Percentiles rank a stretch among this genome's conserved stretches.
Evolutionary conservation across 2,329 filamentous ascomycete genomes (phyloP).

Genomic region (Xylariaceae sp.): DNA sequence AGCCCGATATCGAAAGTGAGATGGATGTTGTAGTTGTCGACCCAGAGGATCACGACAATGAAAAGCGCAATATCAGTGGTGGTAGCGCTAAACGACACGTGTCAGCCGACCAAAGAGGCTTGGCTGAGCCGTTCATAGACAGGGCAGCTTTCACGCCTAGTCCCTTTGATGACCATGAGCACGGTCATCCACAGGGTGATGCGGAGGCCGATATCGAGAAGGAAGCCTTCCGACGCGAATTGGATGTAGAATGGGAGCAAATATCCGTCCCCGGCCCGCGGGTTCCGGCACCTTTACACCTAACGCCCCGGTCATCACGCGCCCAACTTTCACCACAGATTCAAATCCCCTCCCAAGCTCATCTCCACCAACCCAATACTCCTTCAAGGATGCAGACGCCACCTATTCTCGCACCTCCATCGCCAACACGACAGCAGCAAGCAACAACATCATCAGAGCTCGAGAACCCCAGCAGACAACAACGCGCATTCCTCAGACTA

Average conservation of each 20-base stretch:
- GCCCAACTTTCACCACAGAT: too few species aligned
- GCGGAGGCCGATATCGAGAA: slow-evolving; percentile 11
- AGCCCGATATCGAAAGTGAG: slow-evolving; percentile 45
- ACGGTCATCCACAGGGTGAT: background rate
- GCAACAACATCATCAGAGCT: background rate
- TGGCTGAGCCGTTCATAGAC: background rate
- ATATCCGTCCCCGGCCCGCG: slow-evolving; percentile 7
- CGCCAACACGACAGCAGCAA: background rate
- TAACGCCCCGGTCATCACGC: too few species aligned
- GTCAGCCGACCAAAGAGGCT: background rate
- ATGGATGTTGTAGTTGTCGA: slow-evolving; percentile 42
- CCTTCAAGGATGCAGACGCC: too few species aligned
- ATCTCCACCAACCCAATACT: too few species aligned
- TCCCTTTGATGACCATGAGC: slow-evolving; percentile 15
- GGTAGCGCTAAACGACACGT: background rate
- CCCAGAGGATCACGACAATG: slow-evolving; percentile 23
- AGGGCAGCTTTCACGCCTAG: slow-evolving; percentile 10
- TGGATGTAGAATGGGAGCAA: slow-evolving; percentile 23
- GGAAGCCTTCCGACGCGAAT: slow-evolving; percentile 21
- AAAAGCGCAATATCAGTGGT: background rate
- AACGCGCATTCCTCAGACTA: slow-evolving; percentile 1
- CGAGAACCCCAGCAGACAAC: background rate
- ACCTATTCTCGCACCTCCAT: background rate
- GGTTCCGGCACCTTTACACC: slow-evolving; percentile 10
- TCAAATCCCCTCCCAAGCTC: too few species aligned